Conservation (phyloP, 177 flowering plant species). For the Vitis hybrid region DNA sequence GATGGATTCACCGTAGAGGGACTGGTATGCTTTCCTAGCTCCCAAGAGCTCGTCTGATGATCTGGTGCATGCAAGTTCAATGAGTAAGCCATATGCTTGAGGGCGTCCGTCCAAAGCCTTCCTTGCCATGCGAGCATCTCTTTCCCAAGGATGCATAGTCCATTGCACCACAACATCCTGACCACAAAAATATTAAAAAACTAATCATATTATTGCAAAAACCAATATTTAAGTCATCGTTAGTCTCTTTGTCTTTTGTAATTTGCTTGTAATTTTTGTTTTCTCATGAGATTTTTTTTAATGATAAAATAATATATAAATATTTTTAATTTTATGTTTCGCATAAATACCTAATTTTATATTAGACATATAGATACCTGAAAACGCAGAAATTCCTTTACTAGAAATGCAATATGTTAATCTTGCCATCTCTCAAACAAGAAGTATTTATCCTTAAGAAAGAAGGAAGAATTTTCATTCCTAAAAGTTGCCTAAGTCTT, state of each 20-base stretch:
- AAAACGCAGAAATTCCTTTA: conserved; percentile 59
- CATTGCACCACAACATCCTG: conserved; percentile 73
- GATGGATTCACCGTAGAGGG: conserved; percentile 68
- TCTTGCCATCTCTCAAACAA: conserved; percentile 62
- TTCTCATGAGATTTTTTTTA: too few species aligned
- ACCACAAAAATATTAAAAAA: background rate
- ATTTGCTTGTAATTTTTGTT: too few species aligned
- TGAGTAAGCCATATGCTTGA: conserved; percentile 34
- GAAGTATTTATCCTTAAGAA: conserved; percentile 52
- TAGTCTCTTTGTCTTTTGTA: too few species aligned
- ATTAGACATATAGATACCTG: conserved; percentile 35
- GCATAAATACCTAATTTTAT: too few species aligned
- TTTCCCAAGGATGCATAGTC: conserved; percentile 87
- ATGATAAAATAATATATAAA: too few species aligned
- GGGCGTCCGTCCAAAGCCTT: conserved; percentile 51
- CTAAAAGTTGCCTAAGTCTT: conserved; percentile 47
- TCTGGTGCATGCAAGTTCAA: conserved; percentile 76
- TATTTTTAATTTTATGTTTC: too few species aligned
- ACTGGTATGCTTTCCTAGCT: conserved; percentile 80
- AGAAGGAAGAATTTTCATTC: conserved; percentile 38
- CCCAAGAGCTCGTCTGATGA: conserved; percentile 75
- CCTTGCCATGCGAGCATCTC: conserved; percentile 69
- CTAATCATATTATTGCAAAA: background rate
- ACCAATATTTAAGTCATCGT: too few species aligned
- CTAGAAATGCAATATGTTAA: conserved; percentile 31